phyloP scores from a whole-genome alignment of 2,329 filamentous ascomycete genomes.

The Venturia pyrina region DNA sequence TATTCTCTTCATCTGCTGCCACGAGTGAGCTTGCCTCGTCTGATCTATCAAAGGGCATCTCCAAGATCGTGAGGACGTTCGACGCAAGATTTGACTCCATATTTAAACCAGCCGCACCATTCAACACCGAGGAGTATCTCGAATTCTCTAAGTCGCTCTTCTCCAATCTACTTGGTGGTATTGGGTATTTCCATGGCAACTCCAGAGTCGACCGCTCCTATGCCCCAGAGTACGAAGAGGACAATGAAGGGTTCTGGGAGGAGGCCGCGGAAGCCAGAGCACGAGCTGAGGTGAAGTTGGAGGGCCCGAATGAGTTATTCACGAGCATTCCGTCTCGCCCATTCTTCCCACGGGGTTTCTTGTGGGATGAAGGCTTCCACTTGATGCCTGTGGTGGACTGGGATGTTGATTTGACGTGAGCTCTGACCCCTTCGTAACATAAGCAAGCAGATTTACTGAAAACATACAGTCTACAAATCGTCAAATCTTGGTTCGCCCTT shows the following conservation, averaged over 20 bases:
- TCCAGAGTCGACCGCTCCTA: conserved; percentile 79
- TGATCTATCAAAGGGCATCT: conserved; percentile 23
- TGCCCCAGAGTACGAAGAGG: conserved; percentile 82
- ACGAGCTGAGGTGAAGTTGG: conserved; percentile 55
- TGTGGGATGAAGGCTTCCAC: conserved; percentile 98
- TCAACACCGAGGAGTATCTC: conserved; percentile 59
- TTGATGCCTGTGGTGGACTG: conserved; percentile 81
- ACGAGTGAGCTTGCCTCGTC: conserved; percentile 30
- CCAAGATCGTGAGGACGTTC: conserved; percentile 60
- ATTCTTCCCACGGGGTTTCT: conserved; percentile 88
- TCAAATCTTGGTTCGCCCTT: conserved; percentile 86
- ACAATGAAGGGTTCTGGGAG: conserved; percentile 88
- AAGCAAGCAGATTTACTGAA: conserved; percentile 19
- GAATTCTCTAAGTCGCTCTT: conserved; percentile 77
- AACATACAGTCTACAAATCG: conserved; percentile 50
- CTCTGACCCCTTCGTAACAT: conserved; percentile 16
- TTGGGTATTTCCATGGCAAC: conserved; percentile 86
- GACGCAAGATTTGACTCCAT: conserved; percentile 57
- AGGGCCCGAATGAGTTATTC: conserved; percentile 78
- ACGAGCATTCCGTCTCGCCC: conserved; percentile 81
- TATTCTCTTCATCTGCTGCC: conserved; percentile 60
- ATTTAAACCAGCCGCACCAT: conserved; percentile 64
- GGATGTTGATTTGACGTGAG: conserved; percentile 69
- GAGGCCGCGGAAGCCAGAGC: conserved; percentile 69
- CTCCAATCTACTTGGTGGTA: conserved; percentile 82